Conservation (phyloP, 2,329 filamentous ascomycete species). For the Sporothrix pallida region DNA sequence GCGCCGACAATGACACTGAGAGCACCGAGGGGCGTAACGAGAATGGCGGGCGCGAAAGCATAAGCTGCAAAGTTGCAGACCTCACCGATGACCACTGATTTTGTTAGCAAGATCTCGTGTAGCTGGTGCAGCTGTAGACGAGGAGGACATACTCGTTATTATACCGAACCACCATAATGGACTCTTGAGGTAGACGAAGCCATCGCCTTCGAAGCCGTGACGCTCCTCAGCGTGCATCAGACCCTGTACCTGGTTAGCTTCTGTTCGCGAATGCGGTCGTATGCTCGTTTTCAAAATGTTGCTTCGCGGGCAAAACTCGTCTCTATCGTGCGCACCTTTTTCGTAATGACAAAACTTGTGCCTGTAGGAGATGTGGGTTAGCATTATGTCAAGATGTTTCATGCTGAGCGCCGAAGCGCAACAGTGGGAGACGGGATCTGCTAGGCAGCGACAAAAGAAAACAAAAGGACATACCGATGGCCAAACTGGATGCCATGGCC, state of each 20-base stretch:
- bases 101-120: constrained; percentile 3
- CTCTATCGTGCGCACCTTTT: constrained; percentile 70
- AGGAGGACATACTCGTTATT: constrained; percentile 69
- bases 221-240: constrained; percentile 86
- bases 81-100: constrained; percentile 84
- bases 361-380: constrained; percentile 56
- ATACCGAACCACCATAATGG: constrained; percentile 99
- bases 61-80: constrained; percentile 98
- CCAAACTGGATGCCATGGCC: constrained; percentile 75
- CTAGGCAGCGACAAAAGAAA: constrained; percentile 29
- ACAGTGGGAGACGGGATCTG: constrained; percentile 15
- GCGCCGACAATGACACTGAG: constrained; percentile 94
- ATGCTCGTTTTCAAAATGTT: background rate
- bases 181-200: constrained; percentile 90
- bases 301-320: background rate
- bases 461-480: constrained; percentile 65
- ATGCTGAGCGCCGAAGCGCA: background rate
- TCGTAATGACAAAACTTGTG: constrained; percentile 98
- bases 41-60: constrained; percentile 96
- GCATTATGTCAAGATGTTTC: constrained; percentile 13
- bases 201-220: constrained; percentile 96
- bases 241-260: constrained; percentile 37
- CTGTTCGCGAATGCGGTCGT: background rate
- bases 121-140: background rate
- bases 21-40: constrained; percentile 93